A percentile compares a stretch with the other conserved stretches of the same genome.
These are phyloP conservation scores for Metschnikowia cubensis DNA, from an alignment of 805 yeast species.

Conservation along the genomic window DNA sequence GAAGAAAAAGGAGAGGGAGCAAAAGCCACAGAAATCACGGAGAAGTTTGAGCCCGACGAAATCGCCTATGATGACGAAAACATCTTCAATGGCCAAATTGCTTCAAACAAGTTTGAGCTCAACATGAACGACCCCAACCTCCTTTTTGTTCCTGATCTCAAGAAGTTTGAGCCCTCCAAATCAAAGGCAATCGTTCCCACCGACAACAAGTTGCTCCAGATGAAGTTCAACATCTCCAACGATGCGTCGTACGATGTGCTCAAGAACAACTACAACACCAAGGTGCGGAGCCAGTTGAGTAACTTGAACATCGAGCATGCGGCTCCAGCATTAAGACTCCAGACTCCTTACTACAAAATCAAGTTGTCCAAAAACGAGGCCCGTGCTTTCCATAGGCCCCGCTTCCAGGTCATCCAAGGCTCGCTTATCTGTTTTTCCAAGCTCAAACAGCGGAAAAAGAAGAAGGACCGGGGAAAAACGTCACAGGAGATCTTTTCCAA, in stretches of 20 bases:
- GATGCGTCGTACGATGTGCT: conserved; percentile 81
- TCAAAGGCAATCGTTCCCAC: conserved; percentile 45
- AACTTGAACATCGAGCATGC: conserved; percentile 89
- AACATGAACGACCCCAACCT: conserved; percentile 88
- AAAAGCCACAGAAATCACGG: not conserved
- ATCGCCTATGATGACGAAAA: conserved; percentile 58
- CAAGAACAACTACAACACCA: conserved; percentile 82
- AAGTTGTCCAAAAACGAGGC: conserved; percentile 60
- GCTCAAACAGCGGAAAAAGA: conserved; percentile 73
- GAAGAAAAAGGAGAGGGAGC: conserved; percentile 1
- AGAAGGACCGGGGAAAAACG: conserved; percentile 84
- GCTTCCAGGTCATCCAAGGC: conserved; percentile 73
- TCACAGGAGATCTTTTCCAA: conserved; percentile 66
- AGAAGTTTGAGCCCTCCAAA: conserved; percentile 13
- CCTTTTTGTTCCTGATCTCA: conserved; percentile 53
- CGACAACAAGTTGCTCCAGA: conserved; percentile 49
- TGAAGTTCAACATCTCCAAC: conserved; percentile 80
- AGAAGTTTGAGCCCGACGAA: conserved; percentile 23
- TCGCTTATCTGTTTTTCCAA: conserved; percentile 71
- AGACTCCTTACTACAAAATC: conserved; percentile 88
- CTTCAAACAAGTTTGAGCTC: conserved; percentile 44
- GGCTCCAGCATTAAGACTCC: conserved; percentile 78
- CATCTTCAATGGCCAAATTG: conserved; percentile 66
- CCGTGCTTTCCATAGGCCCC: conserved; percentile 77
- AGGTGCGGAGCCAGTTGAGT: conserved; percentile 89